These are phyloP conservation scores for Pseudocercospora musae DNA, from an alignment of 2,329 filamentous ascomycete genomes.

Conservation along the genomic window DNA sequence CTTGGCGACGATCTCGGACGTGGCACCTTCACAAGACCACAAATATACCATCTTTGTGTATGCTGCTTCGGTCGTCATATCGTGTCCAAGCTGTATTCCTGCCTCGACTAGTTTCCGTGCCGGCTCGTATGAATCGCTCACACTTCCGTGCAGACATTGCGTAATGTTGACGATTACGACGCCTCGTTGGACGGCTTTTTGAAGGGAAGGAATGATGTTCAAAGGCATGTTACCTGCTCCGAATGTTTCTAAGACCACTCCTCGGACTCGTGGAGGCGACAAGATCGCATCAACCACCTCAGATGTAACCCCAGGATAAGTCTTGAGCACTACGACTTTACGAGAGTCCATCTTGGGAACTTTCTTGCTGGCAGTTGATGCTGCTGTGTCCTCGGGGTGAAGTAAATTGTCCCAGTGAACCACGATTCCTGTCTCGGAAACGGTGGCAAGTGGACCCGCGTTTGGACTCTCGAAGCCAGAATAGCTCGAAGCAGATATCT, in stretches of 20 bases:
- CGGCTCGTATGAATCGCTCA: constrained; percentile 42
- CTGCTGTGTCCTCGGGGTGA: constrained; percentile 59
- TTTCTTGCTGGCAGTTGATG: constrained; percentile 1
- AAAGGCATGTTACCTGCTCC: constrained; percentile 90
- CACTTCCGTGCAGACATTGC: constrained; percentile 60
- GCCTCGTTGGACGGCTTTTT: constrained; percentile 70
- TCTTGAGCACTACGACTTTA: constrained; percentile 84
- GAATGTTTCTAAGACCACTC: constrained; percentile 86
- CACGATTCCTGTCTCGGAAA: constrained; percentile 57
- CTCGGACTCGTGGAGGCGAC: constrained; percentile 61
- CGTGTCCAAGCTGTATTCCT: constrained; percentile 84
- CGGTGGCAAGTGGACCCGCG: constrained; percentile 72
- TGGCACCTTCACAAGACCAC: constrained; percentile 52
- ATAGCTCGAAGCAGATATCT: constrained; percentile 81
- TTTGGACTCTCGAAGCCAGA: constrained; percentile 89
- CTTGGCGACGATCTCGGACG: constrained; percentile 61
- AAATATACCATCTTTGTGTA: constrained; percentile 88
- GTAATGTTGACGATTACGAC: constrained; percentile 88
- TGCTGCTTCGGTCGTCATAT: constrained; percentile 85
- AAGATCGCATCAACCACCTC: constrained; percentile 83
- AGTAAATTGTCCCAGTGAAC: constrained; percentile 25
- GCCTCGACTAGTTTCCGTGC: constrained; percentile 69
- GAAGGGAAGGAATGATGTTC: constrained; percentile 65
- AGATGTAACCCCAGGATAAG: constrained; percentile 91
- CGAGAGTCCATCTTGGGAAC: constrained; percentile 66